These are phyloP conservation scores for Globisporangium sylvaticum DNA, from an alignment of 352 stramenopile species.

Conservation along the genomic window DNA sequence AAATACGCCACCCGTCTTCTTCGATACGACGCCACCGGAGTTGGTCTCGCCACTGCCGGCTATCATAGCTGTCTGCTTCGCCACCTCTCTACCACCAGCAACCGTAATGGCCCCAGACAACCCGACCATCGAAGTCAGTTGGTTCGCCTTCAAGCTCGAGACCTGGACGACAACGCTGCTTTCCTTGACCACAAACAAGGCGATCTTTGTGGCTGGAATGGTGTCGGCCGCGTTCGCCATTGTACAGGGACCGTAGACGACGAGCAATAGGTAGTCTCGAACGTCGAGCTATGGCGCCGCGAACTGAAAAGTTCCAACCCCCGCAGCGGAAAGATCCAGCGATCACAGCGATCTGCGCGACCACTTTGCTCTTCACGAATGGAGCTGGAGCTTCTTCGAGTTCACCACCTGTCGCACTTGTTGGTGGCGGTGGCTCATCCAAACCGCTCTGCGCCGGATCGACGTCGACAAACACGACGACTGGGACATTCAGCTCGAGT, in stretches of 20 bases:
- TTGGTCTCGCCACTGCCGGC: neutral
- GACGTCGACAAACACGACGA: too few relatives aligned
- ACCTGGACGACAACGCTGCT: neutral
- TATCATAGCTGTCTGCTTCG: neutral
- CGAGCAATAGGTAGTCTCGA: neutral
- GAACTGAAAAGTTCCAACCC: neutral
- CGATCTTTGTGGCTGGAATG: neutral
- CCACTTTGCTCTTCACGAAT: too few relatives aligned
- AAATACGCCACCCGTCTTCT: neutral
- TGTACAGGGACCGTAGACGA: neutral
- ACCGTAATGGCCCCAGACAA: neutral
- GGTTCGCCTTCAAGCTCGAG: neutral
- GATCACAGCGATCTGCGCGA: neutral
- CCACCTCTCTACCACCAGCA: neutral
- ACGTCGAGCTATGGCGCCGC: neutral
- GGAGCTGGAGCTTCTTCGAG: too few relatives aligned
- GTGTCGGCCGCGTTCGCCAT: neutral
- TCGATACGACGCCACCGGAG: neutral
- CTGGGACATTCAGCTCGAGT: neutral
- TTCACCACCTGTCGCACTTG: neutral
- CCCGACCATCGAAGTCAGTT: neutral
- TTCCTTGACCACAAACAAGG: neutral
- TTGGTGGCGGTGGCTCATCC: neutral
- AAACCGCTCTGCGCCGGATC: too few relatives aligned
- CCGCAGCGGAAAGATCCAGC: neutral